These are phyloP conservation scores for Backusella luteola DNA, from an alignment of 192 early-diverging fungal species.

Conservation along the genomic window DNA sequence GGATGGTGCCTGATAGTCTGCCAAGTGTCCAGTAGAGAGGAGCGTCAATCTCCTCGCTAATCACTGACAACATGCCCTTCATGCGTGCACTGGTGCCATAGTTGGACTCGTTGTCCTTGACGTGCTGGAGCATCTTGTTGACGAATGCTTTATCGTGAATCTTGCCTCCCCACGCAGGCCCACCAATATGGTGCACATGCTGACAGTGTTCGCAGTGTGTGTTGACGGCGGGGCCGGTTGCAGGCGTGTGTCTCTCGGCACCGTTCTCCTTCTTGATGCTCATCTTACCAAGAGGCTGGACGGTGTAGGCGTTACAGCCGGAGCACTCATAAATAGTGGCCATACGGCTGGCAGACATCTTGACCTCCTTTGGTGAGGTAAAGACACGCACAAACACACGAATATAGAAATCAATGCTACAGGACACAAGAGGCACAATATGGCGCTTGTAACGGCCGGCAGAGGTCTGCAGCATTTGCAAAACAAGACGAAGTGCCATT, in stretches of 20 bases:
- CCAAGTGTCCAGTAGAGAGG: conserved; percentile 85
- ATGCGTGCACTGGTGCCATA: conserved; percentile 88
- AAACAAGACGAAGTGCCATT: conserved; percentile 87
- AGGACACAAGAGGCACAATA: conserved; percentile 87
- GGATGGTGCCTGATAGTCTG: conserved; percentile 67
- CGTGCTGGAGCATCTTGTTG: conserved; percentile 71
- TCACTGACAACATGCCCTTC: conserved; percentile 93
- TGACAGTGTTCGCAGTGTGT: conserved; percentile 74
- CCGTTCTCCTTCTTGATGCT: conserved; percentile 49
- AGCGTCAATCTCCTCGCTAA: conserved; percentile 69
- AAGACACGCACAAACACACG: conserved; percentile 93
- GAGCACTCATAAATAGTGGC: conserved; percentile 82
- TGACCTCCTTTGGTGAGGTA: conserved; percentile 68
- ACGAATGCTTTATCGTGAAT: conserved; percentile 88
- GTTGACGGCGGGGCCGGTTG: conserved; percentile 60
- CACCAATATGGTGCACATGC: conserved; percentile 75
- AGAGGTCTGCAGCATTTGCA: conserved; percentile 79
- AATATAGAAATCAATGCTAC: conserved; percentile 98
- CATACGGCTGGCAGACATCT: conserved; percentile 79
- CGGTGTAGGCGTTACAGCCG: conserved; percentile 73
- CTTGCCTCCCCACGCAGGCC: conserved; percentile 86
- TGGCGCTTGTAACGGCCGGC: conserved; percentile 81
- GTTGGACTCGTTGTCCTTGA: conserved; percentile 51
- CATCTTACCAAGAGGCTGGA: conserved; percentile 73
- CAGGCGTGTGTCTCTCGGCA: conserved; percentile 63